These are phyloP conservation scores for Thecaphora frezii DNA, from an alignment of 1,284 basidiomycete species.

Conservation along the genomic window DNA sequence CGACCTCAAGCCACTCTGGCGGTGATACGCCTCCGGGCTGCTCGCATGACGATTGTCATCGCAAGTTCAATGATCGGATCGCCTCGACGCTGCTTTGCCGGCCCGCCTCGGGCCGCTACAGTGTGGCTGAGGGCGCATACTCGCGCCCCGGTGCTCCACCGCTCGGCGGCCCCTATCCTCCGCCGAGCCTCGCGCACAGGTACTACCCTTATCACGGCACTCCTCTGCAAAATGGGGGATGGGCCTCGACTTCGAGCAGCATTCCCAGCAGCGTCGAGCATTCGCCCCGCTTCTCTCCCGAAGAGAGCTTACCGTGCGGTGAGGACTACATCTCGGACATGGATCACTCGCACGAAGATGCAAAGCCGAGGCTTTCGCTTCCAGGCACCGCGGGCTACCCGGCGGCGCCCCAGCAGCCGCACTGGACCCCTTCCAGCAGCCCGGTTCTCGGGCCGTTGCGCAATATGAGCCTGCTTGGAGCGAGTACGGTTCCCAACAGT, in stretches of 20 bases:
- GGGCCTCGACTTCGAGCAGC: constrained; percentile 46
- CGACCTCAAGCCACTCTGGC: constrained; percentile 7
- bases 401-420: constrained; percentile 15
- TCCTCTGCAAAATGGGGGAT: constrained; percentile 24
- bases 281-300: constrained; percentile 50
- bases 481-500: constrained; percentile 53
- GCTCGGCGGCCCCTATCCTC: constrained; percentile 25
- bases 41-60: constrained; percentile 50
- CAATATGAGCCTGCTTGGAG: constrained; percentile 54
- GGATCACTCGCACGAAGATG: constrained; percentile 33
- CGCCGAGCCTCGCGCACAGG: constrained; percentile 30
- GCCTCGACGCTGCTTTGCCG: constrained; percentile 34
- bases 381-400: constrained; percentile 7
- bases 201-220: constrained; percentile 31
- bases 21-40: constrained; percentile 40
- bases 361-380: constrained; percentile 18
- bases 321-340: constrained; percentile 50
- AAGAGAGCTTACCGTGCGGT: constrained; percentile 41
- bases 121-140: constrained; percentile 14
- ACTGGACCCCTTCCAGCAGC: constrained; percentile 56
- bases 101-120: constrained; percentile 19
- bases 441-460: constrained; percentile 56
- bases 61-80: constrained; percentile 49
- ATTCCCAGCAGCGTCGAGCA: constrained; percentile 54
- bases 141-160: constrained; percentile 13